Evolutionary conservation across 352 stramenopile genomes (phyloP).

Genomic region (Phytopythium ostracodes): DNA sequence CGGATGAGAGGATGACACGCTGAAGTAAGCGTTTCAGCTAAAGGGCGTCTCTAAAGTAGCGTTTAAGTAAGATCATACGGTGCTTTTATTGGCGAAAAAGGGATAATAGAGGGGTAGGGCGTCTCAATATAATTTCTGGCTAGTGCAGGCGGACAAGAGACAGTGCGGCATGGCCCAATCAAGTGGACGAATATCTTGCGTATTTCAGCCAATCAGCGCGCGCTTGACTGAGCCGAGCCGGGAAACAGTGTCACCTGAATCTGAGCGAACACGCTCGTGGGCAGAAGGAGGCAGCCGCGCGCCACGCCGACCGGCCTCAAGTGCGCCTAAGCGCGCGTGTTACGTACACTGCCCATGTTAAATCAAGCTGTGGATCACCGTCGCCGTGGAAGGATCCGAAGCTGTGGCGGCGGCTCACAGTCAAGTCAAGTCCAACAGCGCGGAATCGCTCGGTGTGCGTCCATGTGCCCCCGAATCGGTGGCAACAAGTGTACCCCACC

Average conservation of each 20-base stretch:
- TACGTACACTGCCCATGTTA: no score
- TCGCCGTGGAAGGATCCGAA: no score
- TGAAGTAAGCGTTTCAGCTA: background rate
- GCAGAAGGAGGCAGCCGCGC: no score
- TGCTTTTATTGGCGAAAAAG: background rate
- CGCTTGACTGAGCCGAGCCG: background rate
- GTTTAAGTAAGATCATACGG: background rate
- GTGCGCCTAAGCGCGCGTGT: no score
- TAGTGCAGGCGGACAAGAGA: background rate
- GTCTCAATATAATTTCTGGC: no score
- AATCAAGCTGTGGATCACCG: no score
- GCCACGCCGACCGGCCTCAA: no score
- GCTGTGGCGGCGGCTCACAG: no score
- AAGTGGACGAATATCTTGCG: background rate
- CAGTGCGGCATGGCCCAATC: background rate
- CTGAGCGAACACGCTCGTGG: background rate
- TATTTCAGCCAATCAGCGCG: background rate
- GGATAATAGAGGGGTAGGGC: background rate
- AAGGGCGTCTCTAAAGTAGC: background rate
- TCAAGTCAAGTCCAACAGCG: no score
- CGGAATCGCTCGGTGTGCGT: no score
- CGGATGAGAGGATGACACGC: background rate
- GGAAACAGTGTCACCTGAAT: background rate
- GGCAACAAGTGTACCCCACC: background rate
- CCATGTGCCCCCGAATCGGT: no score